Evolutionary conservation across 208 protist species (phyloP).

Genomic region (Leishmania gerbilli): DNA sequence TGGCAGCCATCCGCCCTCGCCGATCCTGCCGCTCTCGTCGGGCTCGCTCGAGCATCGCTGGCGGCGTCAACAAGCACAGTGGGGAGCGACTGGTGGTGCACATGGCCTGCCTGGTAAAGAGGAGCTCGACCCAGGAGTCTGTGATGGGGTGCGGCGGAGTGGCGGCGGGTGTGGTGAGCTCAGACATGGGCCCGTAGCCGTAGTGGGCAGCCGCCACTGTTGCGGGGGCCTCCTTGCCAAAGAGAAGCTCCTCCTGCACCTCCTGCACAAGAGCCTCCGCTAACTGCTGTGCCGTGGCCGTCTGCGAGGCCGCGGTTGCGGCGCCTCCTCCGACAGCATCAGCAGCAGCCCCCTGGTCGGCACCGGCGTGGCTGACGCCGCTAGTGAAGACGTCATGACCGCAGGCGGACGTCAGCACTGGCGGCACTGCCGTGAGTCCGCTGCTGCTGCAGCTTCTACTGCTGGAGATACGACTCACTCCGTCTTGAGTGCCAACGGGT

Average conservation of each 20-base stretch:
- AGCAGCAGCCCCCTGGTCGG: not conserved
- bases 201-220: not conserved
- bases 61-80: constrained; percentile 56
- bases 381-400: not conserved
- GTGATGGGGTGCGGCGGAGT: constrained; percentile 35
- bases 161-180: not conserved
- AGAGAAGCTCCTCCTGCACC: constrained; percentile 33
- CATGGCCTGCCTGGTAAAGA: constrained; percentile 67
- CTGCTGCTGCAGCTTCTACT: not conserved
- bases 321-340: not conserved
- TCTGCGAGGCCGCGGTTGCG: too few species aligned
- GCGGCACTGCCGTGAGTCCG: constrained; percentile 6
- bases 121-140: constrained; percentile 61
- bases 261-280: constrained; percentile 38
- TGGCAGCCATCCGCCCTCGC: constrained; percentile 9
- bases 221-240: constrained; percentile 14
- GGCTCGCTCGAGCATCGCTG: constrained; percentile 63
- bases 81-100: constrained; percentile 61
- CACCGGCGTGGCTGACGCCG: not conserved
- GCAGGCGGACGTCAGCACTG: not conserved
- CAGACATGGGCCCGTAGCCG: not conserved
- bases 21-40: constrained; percentile 63
- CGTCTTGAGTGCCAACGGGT: not conserved
- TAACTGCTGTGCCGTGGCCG: constrained; percentile 5
- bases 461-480: not conserved